Percentiles rank a stretch among this genome's conserved stretches.
These are phyloP conservation scores for Diaporthe australafricana DNA, from an alignment of 2,329 filamentous ascomycete species.

Conservation along the genomic window DNA sequence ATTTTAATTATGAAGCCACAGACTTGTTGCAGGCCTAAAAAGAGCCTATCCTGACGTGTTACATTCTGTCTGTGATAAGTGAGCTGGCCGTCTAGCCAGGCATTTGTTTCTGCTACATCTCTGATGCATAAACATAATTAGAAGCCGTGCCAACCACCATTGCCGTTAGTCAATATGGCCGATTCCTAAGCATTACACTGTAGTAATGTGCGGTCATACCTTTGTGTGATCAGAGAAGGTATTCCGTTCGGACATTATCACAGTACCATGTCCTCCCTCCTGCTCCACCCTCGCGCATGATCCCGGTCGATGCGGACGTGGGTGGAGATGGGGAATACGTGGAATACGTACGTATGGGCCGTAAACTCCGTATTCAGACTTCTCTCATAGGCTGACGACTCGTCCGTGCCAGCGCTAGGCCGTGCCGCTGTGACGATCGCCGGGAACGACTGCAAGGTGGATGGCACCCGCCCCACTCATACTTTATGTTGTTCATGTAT, in stretches of 20 bases:
- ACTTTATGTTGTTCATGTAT: background rate
- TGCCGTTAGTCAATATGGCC: too few relatives aligned
- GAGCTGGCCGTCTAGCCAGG: too few relatives aligned
- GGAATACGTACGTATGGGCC: background rate
- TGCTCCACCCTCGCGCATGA: background rate
- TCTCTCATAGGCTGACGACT: background rate
- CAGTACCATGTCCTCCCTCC: background rate
- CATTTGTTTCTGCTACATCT: too few relatives aligned
- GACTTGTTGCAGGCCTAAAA: too few relatives aligned
- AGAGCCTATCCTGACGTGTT: background rate
- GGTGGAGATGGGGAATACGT: background rate
- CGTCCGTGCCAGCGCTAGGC: background rate
- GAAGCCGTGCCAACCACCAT: too few relatives aligned
- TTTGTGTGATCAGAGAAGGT: background rate
- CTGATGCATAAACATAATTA: too few relatives aligned
- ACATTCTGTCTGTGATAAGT: too few relatives aligned
- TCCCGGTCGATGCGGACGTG: background rate
- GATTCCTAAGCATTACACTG: too few relatives aligned
- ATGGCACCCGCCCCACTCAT: background rate
- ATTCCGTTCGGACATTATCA: background rate
- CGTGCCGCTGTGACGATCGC: background rate
- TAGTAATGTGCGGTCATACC: too few relatives aligned
- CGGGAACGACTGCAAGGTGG: slow-evolving; percentile 3
- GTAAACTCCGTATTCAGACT: background rate
- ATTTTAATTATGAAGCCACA: background rate